Conservation (phyloP, 768 basidiomycete genomes). For the Mycena albidolilacea region DNA sequence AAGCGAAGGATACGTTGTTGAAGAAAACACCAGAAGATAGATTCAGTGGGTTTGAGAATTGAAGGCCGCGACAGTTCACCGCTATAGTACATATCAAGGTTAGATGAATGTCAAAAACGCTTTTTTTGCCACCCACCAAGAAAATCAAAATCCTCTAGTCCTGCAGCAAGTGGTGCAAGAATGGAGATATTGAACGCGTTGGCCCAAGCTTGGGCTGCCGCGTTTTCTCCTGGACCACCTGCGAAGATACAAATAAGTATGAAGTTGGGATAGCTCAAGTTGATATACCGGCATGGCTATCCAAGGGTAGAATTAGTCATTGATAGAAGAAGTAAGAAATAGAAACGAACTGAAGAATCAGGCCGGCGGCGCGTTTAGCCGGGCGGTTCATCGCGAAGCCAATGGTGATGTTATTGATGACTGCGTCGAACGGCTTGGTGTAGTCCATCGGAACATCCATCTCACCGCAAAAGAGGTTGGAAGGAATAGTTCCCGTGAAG, state of each 20-base stretch:
- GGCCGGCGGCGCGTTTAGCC: constrained; percentile 9
- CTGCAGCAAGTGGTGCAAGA: not conserved
- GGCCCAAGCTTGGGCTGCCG: constrained; percentile 1
- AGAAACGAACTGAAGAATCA: constrained; percentile 17
- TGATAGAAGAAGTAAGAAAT: not conserved
- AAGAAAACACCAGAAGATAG: constrained; percentile 2
- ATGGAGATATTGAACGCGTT: not conserved
- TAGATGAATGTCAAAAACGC: not conserved
- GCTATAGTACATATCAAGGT: not conserved
- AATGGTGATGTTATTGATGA: constrained; percentile 28
- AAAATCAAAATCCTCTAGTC: constrained; percentile 9
- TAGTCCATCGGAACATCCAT: constrained; percentile 38
- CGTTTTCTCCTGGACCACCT: constrained; percentile 39
- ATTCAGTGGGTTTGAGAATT: constrained; percentile 15
- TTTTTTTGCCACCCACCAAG: not conserved
- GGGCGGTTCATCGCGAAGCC: constrained; percentile 38
- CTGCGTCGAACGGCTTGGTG: constrained; percentile 21
- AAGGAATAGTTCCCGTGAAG: constrained; percentile 20
- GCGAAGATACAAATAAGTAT: not conserved
- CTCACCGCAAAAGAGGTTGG: constrained; percentile 31
- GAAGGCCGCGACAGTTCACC: not conserved
- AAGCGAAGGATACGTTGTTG: constrained; percentile 29
- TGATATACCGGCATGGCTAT: constrained; percentile 12
- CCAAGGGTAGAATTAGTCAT: not conserved
- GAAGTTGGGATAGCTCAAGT: not conserved